A percentile compares a stretch with the other conserved stretches of the same genome.
These are phyloP conservation scores for Phytophthora brassicae DNA, from an alignment of 352 stramenopile genomes.

Conservation along the genomic window DNA sequence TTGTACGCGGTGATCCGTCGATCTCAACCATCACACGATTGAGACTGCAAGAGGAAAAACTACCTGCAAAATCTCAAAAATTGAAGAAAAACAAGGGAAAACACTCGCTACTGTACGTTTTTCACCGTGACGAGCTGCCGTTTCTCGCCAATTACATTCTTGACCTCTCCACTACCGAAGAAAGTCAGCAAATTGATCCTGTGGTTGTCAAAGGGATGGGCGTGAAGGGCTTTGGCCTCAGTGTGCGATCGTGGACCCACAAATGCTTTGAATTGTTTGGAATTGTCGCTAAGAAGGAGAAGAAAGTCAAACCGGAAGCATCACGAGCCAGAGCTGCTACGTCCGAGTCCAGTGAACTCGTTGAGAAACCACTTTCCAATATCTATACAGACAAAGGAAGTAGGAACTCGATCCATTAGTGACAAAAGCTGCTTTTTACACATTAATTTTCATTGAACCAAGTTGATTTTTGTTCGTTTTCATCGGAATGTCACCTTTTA, in stretches of 20 bases:
- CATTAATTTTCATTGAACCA: slow-evolving; percentile 10
- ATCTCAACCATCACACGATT: slow-evolving; percentile 46
- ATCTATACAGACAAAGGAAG: neutral
- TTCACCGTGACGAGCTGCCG: slow-evolving; percentile 66
- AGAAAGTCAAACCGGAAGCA: slow-evolving; percentile 17
- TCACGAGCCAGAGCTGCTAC: slow-evolving; percentile 15
- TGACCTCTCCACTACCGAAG: slow-evolving; percentile 34
- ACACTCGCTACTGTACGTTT: slow-evolving; percentile 48
- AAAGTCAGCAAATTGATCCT: slow-evolving; percentile 22
- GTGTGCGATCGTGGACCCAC: slow-evolving; percentile 22
- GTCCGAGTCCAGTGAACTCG: neutral
- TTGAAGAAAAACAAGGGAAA: slow-evolving; percentile 14
- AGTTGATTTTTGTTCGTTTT: neutral
- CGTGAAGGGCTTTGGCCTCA: slow-evolving; percentile 39
- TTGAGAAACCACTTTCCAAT: neutral
- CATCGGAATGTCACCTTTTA: slow-evolving; percentile 10
- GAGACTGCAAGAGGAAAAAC: slow-evolving; percentile 23
- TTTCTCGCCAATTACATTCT: slow-evolving; percentile 54
- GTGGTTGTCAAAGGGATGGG: slow-evolving; percentile 61
- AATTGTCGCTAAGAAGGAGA: slow-evolving; percentile 26
- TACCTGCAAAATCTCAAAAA: slow-evolving; percentile 11
- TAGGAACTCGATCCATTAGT: slow-evolving; percentile 29
- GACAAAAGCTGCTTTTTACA: neutral
- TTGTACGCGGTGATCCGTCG: slow-evolving; percentile 37
- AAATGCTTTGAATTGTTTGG: slow-evolving; percentile 31